Evolutionary conservation across 2,329 filamentous ascomycete genomes (phyloP), one percentile per base, ranked within the genome.

Genomic region (Aspergillus sojae): DNA sequence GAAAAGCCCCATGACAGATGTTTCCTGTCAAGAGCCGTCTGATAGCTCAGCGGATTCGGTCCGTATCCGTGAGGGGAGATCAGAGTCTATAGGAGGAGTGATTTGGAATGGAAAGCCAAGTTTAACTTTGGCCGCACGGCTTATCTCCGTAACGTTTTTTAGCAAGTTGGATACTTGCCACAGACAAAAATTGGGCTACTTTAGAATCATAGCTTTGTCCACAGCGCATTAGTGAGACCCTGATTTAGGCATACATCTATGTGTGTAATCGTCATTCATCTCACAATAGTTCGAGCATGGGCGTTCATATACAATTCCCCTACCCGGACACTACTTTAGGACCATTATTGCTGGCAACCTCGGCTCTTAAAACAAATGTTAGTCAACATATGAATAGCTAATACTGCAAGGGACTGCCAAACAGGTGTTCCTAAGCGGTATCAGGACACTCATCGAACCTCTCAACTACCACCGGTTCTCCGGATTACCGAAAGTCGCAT

Each of bases 41-140:
- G 7, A 46, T 46, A 46, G n/a, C 21, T 46, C 43, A 46, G 10
- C 43, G 43, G 43, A 46, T 16, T 23, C 43, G 43, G 43, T 10
- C 43, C 43, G 43, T 5, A 46, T 46, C 43, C 43, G 43, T 46
- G 43, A 46, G 43, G n/a, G 43, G 21, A 46, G 21, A 58, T 70
- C 39, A 41, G 16, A 41, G 19, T 41, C 6, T 3, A 41, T 41
- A 41, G 9, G 39, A 9, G 39, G 16, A 16, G 36, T 10, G 16
- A 19, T 41, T 14, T 41, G 7, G 16, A 10, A 16, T 41, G 16
- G 16, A n/a, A 41, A 19, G 39, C 16, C 6, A 41, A 41, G 16
- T 41, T 41, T 41, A n/a, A 41, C 16, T 41, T 41, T 41, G 6
- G 19, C 19, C 16, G 7, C 3, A 41, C 39, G 19, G 39, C 7